Conservation (phyloP, 2,329 filamentous ascomycete genomes). For the Exophiala mesophila region DNA sequence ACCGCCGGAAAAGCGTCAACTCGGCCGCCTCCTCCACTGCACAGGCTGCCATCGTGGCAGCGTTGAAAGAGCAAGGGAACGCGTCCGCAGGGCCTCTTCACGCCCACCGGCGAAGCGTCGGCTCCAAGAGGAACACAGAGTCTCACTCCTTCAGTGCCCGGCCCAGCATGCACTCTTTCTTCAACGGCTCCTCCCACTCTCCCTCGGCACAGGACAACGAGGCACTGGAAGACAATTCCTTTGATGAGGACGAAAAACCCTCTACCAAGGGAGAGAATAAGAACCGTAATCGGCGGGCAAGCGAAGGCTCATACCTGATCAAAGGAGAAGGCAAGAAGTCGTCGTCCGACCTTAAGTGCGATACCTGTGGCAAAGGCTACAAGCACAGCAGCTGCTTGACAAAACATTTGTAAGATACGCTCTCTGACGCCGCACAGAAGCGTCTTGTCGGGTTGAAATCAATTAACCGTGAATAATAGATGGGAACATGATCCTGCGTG, state of each 20-base stretch:
- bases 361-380: constrained; percentile 98
- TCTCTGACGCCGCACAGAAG: too few species aligned
- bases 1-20: constrained; percentile 87
- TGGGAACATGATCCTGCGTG: constrained; percentile 99
- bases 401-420: constrained; percentile 90
- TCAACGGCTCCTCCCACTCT: constrained; percentile 32
- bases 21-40: constrained; percentile 70
- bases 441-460: too few species aligned
- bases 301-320: constrained; percentile 76
- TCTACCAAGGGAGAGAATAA: constrained; percentile 44
- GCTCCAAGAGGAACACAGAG: constrained; percentile 52
- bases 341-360: constrained; percentile 85
- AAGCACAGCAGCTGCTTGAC: constrained; percentile 99
- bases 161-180: constrained; percentile 39
- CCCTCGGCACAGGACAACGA: constrained; percentile 37
- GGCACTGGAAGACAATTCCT: constrained; percentile 25
- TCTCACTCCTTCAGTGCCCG: constrained; percentile 35
- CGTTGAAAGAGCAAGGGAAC: constrained; percentile 61
- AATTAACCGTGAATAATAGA: constrained; percentile 58
- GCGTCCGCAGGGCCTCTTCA: constrained; percentile 53
- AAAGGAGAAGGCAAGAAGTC: constrained; percentile 77
- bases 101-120: constrained; percentile 59
- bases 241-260: constrained; percentile 42
- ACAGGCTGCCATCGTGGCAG: constrained; percentile 62
- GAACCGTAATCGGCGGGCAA: constrained; percentile 61